A percentile compares a stretch with the other conserved stretches of the same genome.
Evolutionary conservation across 441 rosid species (phyloP).

Genomic region (Capsella rubella): DNA sequence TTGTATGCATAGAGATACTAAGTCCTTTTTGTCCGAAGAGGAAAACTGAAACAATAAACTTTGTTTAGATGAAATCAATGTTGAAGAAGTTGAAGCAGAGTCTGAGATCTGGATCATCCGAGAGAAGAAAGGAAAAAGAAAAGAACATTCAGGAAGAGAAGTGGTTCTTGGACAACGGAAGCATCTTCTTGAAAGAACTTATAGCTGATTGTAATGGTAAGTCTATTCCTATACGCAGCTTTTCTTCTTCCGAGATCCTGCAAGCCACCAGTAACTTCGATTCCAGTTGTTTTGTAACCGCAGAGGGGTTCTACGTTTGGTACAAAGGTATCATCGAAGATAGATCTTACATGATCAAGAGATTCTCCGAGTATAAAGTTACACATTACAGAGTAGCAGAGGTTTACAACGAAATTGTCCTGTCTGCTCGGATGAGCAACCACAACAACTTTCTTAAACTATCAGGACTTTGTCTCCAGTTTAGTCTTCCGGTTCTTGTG

Average conservation of each 20-base stretch:
- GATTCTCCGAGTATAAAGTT: background rate
- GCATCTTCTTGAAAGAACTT: conserved; percentile 36
- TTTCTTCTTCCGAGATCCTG: conserved; percentile 36
- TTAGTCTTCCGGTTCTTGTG: background rate
- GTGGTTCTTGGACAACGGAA: conserved; percentile 37
- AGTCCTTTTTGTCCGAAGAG: background rate
- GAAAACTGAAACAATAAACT: background rate
- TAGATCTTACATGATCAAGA: conserved; percentile 19
- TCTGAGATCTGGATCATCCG: background rate
- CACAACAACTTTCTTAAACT: background rate
- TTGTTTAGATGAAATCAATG: background rate
- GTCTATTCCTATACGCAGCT: conserved; percentile 41
- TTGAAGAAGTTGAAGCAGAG: conserved; percentile 31
- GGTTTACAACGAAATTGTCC: background rate
- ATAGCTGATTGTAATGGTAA: conserved; percentile 42
- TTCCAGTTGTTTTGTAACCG: conserved; percentile 1
- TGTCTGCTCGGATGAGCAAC: conserved; percentile 6
- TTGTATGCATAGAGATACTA: background rate
- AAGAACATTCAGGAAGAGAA: background rate
- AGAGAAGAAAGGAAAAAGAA: background rate
- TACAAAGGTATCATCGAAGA: conserved; percentile 16
- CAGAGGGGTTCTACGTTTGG: background rate
- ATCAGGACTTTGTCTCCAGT: background rate
- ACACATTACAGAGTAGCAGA: background rate
- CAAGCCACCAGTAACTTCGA: conserved; percentile 32